Evolutionary conservation across 495 filamentous ascomycete genomes (phyloP).

Genomic region (Venustampulla echinocandica): DNA sequence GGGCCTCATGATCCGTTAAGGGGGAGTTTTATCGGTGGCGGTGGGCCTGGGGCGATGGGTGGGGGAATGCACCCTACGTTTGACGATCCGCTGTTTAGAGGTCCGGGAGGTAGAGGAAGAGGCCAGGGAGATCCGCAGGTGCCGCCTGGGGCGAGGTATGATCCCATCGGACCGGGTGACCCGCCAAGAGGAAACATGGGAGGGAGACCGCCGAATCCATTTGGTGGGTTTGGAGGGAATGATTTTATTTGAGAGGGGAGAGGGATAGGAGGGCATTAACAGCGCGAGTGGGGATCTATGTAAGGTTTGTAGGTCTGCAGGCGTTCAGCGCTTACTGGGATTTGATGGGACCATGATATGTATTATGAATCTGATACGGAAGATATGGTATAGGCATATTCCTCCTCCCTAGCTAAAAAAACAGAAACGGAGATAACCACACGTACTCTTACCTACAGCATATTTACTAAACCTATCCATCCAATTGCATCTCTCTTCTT

Average conservation of each 20-base stretch:
- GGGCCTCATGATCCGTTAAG: constrained; percentile 77
- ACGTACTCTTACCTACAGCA: neutral
- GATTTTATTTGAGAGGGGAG: constrained; percentile 53
- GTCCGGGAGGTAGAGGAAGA: constrained; percentile 38
- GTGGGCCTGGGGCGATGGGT: constrained; percentile 33
- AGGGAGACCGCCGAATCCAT: constrained; percentile 45
- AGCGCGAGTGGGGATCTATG: neutral
- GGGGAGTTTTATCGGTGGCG: constrained; percentile 47
- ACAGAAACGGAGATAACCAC: neutral
- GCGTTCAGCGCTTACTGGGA: neutral
- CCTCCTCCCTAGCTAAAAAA: neutral
- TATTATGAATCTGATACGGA: neutral
- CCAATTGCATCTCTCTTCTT: neutral
- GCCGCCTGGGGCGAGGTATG: constrained; percentile 57
- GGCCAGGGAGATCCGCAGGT: constrained; percentile 42
- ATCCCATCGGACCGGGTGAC: constrained; percentile 74
- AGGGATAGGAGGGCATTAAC: neutral
- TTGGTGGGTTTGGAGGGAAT: constrained; percentile 54
- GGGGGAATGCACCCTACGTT: constrained; percentile 93
- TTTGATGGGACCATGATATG: neutral
- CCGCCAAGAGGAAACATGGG: constrained; percentile 37
- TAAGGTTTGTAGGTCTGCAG: neutral
- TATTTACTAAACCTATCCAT: neutral
- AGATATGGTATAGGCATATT: neutral
- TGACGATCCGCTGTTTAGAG: constrained; percentile 83